A percentile compares a stretch with the other conserved stretches of the same genome.
Evolutionary conservation across 2,329 filamentous ascomycete species (phyloP).

Genomic region (Ophiognomonia clavigignenti-juglandacearum): DNA sequence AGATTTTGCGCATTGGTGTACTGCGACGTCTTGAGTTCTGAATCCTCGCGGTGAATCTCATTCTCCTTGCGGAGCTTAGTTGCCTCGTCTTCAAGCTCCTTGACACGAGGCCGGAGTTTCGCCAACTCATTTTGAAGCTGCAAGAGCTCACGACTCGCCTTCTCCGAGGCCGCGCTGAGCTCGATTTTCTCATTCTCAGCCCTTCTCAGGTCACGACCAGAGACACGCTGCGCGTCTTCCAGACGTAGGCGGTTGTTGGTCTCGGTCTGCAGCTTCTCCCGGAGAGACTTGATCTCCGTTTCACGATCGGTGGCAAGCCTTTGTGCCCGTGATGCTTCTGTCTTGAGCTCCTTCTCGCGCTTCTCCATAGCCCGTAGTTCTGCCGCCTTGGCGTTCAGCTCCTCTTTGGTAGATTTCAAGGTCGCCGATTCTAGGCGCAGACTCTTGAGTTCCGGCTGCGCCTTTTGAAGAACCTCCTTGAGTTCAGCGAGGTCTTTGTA

Average conservation of each 20-base stretch:
- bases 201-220: conserved; percentile 72
- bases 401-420: conserved; percentile 70
- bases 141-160: conserved; percentile 63
- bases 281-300: conserved; percentile 68
- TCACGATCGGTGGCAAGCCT: conserved; percentile 70
- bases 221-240: conserved; percentile 72
- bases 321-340: conserved; percentile 66
- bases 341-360: conserved; percentile 74
- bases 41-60: conserved; percentile 67
- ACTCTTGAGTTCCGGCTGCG: conserved; percentile 78
- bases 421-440: conserved; percentile 72
- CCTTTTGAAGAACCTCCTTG: conserved; percentile 73
- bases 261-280: conserved; percentile 74
- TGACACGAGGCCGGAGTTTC: conserved; percentile 57
- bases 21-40: conserved; percentile 78
- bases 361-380: conserved; percentile 75
- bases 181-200: conserved; percentile 78
- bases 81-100: conserved; percentile 69
- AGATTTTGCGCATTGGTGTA: conserved; percentile 80
- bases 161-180: conserved; percentile 67
- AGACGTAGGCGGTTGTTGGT: conserved; percentile 65
- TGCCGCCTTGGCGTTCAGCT: conserved; percentile 52
- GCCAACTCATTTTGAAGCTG: conserved; percentile 68
- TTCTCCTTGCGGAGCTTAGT: conserved; percentile 65
- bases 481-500: conserved; percentile 86